Evolutionary conservation across 164 flowering plant genomes (phyloP).

Genomic region (Saururus chinensis): DNA sequence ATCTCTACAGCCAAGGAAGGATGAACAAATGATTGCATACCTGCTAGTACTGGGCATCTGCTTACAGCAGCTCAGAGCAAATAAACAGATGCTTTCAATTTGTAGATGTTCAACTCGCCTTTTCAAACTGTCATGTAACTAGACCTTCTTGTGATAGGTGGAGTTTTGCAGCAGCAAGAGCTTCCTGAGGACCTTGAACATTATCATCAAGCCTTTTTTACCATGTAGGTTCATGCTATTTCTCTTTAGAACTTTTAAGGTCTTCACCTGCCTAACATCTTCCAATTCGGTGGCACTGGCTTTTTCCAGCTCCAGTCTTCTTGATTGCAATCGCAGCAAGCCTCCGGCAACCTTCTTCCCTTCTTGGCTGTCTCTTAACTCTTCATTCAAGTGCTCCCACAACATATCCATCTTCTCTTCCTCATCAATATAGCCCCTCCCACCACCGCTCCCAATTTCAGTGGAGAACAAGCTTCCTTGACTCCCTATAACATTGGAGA

Average conservation of each 20-base stretch:
- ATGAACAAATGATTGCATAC: too few relatives aligned
- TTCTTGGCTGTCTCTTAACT: constrained; percentile 5
- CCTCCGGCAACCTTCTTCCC: neutral
- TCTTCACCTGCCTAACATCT: neutral
- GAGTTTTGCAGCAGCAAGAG: neutral
- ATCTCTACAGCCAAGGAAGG: too few relatives aligned
- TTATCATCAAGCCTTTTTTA: neutral
- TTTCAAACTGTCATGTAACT: neutral
- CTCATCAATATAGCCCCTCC: constrained; percentile 6
- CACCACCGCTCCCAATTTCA: neutral
- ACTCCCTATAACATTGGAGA: constrained; percentile 6
- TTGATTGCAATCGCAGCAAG: neutral
- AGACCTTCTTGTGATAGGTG: neutral
- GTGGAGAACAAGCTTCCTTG: neutral
- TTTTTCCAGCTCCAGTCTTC: neutral
- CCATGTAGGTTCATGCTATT: neutral
- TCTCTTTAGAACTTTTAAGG: neutral
- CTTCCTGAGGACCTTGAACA: neutral
- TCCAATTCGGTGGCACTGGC: neutral
- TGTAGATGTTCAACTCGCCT: neutral
- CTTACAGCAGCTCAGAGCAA: neutral
- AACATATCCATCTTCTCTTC: constrained; percentile 61
- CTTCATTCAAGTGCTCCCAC: constrained; percentile 42
- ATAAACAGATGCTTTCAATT: neutral
- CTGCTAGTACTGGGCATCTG: too few relatives aligned